phyloP scores from a whole-genome alignment of 768 basidiomycete species.

The Pulveroboletus sp. region DNA sequence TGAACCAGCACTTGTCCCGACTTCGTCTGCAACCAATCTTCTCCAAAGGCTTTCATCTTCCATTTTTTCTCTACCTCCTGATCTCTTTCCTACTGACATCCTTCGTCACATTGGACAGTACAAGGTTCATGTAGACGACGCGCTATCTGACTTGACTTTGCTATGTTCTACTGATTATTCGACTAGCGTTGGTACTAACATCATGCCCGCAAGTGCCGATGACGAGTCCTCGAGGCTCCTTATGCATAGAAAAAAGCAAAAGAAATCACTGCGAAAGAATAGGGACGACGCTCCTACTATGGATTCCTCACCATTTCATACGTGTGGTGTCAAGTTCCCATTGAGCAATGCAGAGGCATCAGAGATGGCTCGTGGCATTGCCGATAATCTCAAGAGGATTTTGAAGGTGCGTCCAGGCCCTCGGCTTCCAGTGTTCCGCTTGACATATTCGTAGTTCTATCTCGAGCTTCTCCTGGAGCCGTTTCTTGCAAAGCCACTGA shows the following conservation, averaged over 20 bases:
- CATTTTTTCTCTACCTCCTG: slow-evolving; percentile 22
- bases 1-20: slow-evolving; percentile 16
- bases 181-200: neutral
- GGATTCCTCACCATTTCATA: slow-evolving; percentile 30
- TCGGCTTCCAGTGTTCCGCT: too few species aligned
- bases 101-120: slow-evolving; percentile 14
- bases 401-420: slow-evolving; percentile 25
- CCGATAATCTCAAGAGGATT: slow-evolving; percentile 22
- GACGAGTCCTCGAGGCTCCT: slow-evolving; percentile 5
- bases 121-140: slow-evolving; percentile 23
- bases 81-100: slow-evolving; percentile 10
- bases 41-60: slow-evolving; percentile 25
- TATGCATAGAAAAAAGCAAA: slow-evolving; percentile 26
- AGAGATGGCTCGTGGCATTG: slow-evolving; percentile 13
- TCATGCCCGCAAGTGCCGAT: neutral
- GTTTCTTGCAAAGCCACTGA: slow-evolving; percentile 7
- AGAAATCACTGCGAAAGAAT: slow-evolving; percentile 20
- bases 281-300: slow-evolving; percentile 11
- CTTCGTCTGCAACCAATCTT: slow-evolving; percentile 22
- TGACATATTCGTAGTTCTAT: slow-evolving; percentile 22
- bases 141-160: slow-evolving; percentile 15
- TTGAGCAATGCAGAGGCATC: slow-evolving; percentile 16
- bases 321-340: slow-evolving; percentile 29
- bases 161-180: slow-evolving; percentile 18
- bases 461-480: slow-evolving; percentile 20